These are phyloP conservation scores for Cyberlindnera xishuangbannaensis DNA, from an alignment of 805 yeast species.

Conservation along the genomic window DNA sequence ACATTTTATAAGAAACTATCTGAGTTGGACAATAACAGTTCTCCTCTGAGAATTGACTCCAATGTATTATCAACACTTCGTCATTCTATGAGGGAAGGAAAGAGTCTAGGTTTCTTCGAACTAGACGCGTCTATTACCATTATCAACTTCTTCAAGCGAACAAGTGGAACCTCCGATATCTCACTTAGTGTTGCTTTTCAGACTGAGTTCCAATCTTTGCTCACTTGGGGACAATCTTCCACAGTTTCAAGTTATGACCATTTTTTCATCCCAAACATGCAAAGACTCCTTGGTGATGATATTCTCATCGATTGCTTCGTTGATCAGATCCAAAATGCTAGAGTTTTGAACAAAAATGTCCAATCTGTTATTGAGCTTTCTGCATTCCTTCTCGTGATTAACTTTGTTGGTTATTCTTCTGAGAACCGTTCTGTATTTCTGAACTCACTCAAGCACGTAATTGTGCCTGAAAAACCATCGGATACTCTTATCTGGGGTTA, in stretches of 20 bases:
- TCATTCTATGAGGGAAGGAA: conserved; percentile 2
- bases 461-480: conserved; percentile 1
- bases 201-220: conserved; percentile 14
- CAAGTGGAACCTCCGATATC: conserved; percentile 3
- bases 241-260: conserved; percentile 16
- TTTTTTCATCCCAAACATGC: conserved; percentile 11
- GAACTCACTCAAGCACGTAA: conserved; percentile 5
- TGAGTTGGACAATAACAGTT: conserved; percentile 7
- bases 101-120: conserved; percentile 9
- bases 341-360: conserved; percentile 12
- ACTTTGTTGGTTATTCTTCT: conserved; percentile 10
- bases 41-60: conserved; percentile 15
- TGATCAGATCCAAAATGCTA: conserved; percentile 14
- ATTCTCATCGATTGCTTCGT: conserved; percentile 18
- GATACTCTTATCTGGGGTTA: conserved; percentile 5
- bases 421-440: conserved; percentile 6
- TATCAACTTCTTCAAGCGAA: conserved; percentile 1
- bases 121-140: conserved; percentile 8
- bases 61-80: conserved; percentile 14
- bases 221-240: conserved; percentile 23
- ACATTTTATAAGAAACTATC: conserved; percentile 13
- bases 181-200: conserved; percentile 17
- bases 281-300: conserved; percentile 16
- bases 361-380: conserved; percentile 17
- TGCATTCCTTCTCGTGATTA: conserved; percentile 13